Evolutionary conservation across 2,329 filamentous ascomycete genomes (phyloP), one percentile per base, ranked within the genome.

Genomic region (Colletotrichum tropicicola): DNA sequence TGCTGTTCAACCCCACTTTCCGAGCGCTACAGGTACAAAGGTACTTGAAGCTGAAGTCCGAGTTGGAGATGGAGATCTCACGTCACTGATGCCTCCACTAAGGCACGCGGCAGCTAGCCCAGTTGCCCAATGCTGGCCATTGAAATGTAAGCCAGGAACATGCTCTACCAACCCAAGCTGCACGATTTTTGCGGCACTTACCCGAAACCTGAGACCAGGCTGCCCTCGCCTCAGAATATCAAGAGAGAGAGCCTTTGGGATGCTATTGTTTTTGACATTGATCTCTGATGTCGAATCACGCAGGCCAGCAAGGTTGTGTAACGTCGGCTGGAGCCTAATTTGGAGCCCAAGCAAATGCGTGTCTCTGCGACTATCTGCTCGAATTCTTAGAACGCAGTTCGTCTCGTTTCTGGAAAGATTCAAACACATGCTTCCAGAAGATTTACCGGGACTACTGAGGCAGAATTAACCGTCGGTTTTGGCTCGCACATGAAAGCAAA

Each of bases 41-140:
- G 35, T 43, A 45, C 56, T 28, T 25, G 19, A 7, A 30, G 19
- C 19, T 17, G 21, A 12, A 35, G 32, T 39, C 28, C 28, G 48
- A 48, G 27, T 59, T 19, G 15, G 45, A 37, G 12, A 30, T 57
- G 53, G 53, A 44, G 37, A 49, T 60, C 56, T 27, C 49, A 56
- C 57, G 49, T 56, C 49, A 62, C 49, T 45, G 57, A 49, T 49
- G 43, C 49, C 56, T 49, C 48, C 48, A 60, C 43, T 48, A 17
- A n/a, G n/a, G 32, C 32, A 45, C 28, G 15, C 10, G 27, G 37
- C 37, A 52, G 35, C 37, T 21, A 28, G 25, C 15, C 21, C 17
- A 32, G n/a, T 52, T 44, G 43, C 41, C 60, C 41, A 41, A 60
- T 35, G 25, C 13, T 28, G 27, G 37, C n/a, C 9, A n/a, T 15